These are phyloP conservation scores for Claviceps purpurea DNA, from an alignment of 2,329 filamentous ascomycete genomes.

Conservation along the genomic window DNA sequence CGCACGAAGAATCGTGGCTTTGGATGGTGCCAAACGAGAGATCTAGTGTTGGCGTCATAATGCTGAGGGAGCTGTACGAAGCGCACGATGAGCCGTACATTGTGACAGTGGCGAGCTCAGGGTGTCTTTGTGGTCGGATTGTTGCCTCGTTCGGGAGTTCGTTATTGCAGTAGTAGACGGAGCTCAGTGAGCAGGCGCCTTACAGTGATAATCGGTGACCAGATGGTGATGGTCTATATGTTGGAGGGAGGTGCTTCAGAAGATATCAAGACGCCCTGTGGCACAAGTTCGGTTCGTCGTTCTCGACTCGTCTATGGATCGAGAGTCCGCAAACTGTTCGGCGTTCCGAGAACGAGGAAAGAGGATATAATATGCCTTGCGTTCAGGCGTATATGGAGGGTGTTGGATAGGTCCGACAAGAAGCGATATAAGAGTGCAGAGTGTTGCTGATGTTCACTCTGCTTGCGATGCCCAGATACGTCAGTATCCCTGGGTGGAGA, in stretches of 20 bases:
- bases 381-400: background rate
- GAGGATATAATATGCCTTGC: background rate
- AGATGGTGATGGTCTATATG: background rate
- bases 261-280: background rate
- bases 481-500: too few species aligned
- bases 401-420: background rate
- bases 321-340: background rate
- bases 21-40: constrained; percentile 29
- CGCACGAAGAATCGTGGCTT: constrained; percentile 32
- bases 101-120: background rate
- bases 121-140: background rate
- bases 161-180: background rate
- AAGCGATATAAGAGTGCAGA: background rate
- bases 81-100: constrained; percentile 30
- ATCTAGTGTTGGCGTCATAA: constrained; percentile 30
- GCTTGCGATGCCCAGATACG: too few species aligned
- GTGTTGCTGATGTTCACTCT: too few species aligned
- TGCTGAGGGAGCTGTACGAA: constrained; percentile 36
- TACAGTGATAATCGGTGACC: background rate
- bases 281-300: background rate
- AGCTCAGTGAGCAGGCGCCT: background rate
- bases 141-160: background rate
- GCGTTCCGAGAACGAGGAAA: background rate
- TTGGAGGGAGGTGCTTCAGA: background rate
- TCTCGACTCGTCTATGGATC: background rate